These are phyloP conservation scores for Kandelia obovata DNA, from an alignment of 345 rosid species.

Conservation along the genomic window DNA sequence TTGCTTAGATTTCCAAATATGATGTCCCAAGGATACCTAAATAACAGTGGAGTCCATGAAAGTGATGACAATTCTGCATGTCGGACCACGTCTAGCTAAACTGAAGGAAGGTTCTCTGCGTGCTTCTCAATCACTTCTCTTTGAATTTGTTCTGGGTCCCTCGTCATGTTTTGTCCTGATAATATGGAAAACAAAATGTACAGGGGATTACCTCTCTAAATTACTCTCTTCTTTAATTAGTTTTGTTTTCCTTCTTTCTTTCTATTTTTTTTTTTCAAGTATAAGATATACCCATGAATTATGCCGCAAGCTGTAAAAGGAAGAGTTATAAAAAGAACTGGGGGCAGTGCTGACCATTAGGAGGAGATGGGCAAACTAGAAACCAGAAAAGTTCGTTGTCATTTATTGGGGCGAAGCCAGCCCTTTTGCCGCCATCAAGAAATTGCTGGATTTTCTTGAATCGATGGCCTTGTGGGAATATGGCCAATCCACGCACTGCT, in stretches of 20 bases:
- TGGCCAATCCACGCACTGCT: constrained; percentile 30
- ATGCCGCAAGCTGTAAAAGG: neutral
- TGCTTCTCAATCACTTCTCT: constrained; percentile 19
- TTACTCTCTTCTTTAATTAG: neutral
- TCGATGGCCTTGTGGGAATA: constrained; percentile 31
- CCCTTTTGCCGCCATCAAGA: constrained; percentile 25
- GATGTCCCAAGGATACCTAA: constrained; percentile 37
- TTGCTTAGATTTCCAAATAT: constrained; percentile 32
- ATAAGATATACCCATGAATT: neutral
- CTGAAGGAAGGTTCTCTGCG: constrained; percentile 24
- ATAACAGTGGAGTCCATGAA: constrained; percentile 28
- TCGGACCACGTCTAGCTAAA: constrained; percentile 22
- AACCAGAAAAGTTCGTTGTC: constrained; percentile 34
- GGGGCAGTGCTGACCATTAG: constrained; percentile 20
- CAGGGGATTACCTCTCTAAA: neutral
- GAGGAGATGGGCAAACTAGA: constrained; percentile 14
- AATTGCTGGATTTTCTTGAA: constrained; percentile 17
- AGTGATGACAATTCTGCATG: constrained; percentile 28
- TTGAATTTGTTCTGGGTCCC: constrained; percentile 27
- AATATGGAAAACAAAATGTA: neutral
- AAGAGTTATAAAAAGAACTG: neutral
- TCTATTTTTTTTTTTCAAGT: neutral
- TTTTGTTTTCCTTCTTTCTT: too few species aligned
- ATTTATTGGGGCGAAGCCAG: constrained; percentile 23
- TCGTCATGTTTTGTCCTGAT: constrained; percentile 15